Percentiles rank a stretch among this genome's conserved stretches.
Evolutionary conservation across 169 alveolate species (phyloP).

Genomic region (Miamiensis avidus): DNA sequence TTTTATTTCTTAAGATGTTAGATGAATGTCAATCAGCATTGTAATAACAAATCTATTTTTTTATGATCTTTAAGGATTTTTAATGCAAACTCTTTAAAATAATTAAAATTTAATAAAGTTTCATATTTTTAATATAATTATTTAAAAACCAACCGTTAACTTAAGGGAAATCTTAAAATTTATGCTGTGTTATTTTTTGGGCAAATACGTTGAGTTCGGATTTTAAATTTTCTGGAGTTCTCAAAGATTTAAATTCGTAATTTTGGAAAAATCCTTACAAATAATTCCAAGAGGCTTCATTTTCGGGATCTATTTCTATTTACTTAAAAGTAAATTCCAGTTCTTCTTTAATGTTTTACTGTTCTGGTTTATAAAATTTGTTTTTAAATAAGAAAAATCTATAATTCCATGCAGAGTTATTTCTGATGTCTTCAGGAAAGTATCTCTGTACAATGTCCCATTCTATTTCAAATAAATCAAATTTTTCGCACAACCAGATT

Average conservation of each 20-base stretch:
- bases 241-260: conserved; percentile 22
- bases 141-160: not conserved
- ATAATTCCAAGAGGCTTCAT: conserved; percentile 50
- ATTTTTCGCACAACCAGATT: conserved; percentile 45
- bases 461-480: conserved; percentile 27
- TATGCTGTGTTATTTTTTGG: not conserved
- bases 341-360: conserved; percentile 28
- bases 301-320: conserved; percentile 23
- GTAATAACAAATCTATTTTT: not conserved
- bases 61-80: not conserved
- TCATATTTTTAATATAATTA: not conserved
- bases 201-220: not conserved
- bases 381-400: conserved; percentile 27
- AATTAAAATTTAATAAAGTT: not conserved
- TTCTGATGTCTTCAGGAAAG: conserved; percentile 41
- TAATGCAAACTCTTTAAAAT: not conserved
- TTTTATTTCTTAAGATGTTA: not conserved
- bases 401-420: conserved; percentile 50
- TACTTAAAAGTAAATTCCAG: conserved; percentile 24
- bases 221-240: not conserved
- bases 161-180: conserved; percentile 15
- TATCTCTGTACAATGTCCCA: conserved; percentile 4
- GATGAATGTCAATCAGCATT: not conserved
- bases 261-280: conserved; percentile 38
- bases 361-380: not conserved